Percentiles rank a stretch among this genome's conserved stretches.
Evolutionary conservation across 768 basidiomycete genomes (phyloP).

Genomic region (Termitomyces heimii): DNA sequence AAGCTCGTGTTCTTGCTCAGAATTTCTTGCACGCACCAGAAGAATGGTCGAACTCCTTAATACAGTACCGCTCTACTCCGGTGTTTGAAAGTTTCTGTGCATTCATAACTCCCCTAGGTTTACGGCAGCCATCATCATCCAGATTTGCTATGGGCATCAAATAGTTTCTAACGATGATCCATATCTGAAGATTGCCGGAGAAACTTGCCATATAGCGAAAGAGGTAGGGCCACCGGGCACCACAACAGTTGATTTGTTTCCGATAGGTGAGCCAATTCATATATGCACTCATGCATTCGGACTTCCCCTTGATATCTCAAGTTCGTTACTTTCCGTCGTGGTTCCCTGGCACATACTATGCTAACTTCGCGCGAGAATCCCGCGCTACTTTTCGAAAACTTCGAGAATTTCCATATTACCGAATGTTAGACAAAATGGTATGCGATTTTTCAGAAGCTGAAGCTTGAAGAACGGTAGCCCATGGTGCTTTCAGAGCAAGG

Average conservation of each 20-base stretch:
- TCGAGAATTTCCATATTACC: slow-evolving; percentile 14
- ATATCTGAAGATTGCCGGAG: slow-evolving; percentile 15
- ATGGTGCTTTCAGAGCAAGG: slow-evolving; percentile 2
- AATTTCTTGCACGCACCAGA: slow-evolving; percentile 21
- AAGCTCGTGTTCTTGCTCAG: slow-evolving; percentile 25
- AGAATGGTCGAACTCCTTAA: slow-evolving; percentile 6
- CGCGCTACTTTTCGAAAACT: slow-evolving; percentile 1
- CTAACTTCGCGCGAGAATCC: slow-evolving; percentile 9
- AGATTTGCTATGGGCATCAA: slow-evolving; percentile 18
- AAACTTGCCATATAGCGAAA: slow-evolving; percentile 9
- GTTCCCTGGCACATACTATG: slow-evolving; percentile 18
- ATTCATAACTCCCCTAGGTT: slow-evolving; percentile 11
- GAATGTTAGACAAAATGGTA: slow-evolving; percentile 14
- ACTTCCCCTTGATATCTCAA: neutral
- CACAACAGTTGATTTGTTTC: slow-evolving; percentile 18
- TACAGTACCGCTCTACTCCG: neutral
- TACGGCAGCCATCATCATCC: slow-evolving; percentile 17
- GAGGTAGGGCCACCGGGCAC: slow-evolving; percentile 12
- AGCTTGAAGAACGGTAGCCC: neutral
- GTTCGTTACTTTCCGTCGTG: slow-evolving; percentile 19
- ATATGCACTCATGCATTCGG: neutral
- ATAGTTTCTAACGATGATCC: slow-evolving; percentile 17
- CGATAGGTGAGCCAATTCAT: slow-evolving; percentile 11
- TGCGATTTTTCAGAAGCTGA: neutral
- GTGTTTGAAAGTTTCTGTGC: neutral